Evolutionary conservation across 1,284 basidiomycete genomes (phyloP), one percentile per base, ranked within the genome.

Genomic region (Neonothopanus nambi): DNA sequence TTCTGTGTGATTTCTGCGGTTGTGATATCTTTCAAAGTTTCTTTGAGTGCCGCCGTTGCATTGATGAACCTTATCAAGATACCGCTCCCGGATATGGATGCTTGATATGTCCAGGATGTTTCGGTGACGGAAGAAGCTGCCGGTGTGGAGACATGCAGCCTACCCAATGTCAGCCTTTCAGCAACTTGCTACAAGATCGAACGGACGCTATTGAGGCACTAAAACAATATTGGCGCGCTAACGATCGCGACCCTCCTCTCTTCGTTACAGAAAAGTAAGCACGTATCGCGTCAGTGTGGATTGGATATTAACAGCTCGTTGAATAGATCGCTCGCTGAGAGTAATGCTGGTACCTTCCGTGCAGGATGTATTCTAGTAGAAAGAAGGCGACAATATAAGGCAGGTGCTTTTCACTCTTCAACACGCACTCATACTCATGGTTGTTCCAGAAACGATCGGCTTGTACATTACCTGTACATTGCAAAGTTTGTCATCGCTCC

Each of bases 11-110:
- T 64, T 90, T 87, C 65, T 91, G 89, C 60, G 83, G 81, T 12
- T 79, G 78, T 2, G 89, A 91, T 61, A 80, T 91, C 53, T 91
- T 91, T 60, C 84, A 89, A 59, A 84, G 85, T 56, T 90, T 84
- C 64, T 87, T 91, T 58, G 83, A 87, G 63, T 91, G 89, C 62
- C 60, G 63, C 5, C 52, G 60, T 0, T 86, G 85, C 59, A 57
- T 47, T 9, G n/a, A n/a, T n/a, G 58, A 65, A 15, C 51, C 50
- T 23, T 60, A 57, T 13, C 45, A 37, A n/a, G 52, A 49, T 17
- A 54, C 64, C 17, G 58, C 59, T 12, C 61, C 65, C 35, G 77
- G 72, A 2, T 74, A 75, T 57, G 78, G 77, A n/a, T 67, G 82
- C 52, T 63, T 77, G 23, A 65, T 89, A 4, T 91, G 89, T 63